These are phyloP conservation scores for Fusarium annulatum DNA, from an alignment of 2,329 filamentous ascomycete genomes.

Conservation along the genomic window DNA sequence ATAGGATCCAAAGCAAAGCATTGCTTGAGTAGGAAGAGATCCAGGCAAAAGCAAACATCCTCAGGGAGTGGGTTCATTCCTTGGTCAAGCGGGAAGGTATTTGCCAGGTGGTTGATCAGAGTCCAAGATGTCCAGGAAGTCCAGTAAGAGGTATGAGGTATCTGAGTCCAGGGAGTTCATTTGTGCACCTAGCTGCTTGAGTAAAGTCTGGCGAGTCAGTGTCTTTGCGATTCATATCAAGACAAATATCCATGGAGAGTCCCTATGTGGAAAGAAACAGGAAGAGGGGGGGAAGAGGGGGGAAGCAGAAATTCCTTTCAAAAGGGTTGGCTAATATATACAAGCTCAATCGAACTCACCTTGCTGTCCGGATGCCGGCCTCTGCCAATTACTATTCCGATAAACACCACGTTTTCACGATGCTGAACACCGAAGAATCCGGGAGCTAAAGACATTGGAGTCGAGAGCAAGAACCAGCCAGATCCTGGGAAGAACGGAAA, in stretches of 20 bases:
- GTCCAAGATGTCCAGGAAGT: conserved; percentile 23
- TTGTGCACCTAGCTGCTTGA: conserved; percentile 40
- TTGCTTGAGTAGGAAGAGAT: conserved; percentile 12
- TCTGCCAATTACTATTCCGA: conserved; percentile 47
- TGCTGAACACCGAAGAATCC: conserved; percentile 42
- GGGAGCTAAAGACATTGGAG: conserved; percentile 39
- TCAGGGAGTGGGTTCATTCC: conserved; percentile 27
- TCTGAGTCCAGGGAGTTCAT: conserved; percentile 19
- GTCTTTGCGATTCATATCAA: conserved; percentile 38
- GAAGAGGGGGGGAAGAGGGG: conserved; percentile 7
- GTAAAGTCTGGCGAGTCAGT: conserved; percentile 43
- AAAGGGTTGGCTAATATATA: conserved; percentile 61
- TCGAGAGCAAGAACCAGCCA: conserved; percentile 43
- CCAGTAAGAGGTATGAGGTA: conserved; percentile 5
- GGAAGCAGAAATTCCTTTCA: conserved; percentile 50
- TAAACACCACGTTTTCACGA: conserved; percentile 40
- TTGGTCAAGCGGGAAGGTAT: conserved; percentile 10
- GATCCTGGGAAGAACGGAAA: conserved; percentile 48
- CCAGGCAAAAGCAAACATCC: conserved; percentile 24
- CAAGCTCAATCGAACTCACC: conserved; percentile 63
- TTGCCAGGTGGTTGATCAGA: conserved; percentile 25
- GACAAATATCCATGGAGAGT: conserved; percentile 40
- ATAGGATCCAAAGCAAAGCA: conserved; percentile 22
- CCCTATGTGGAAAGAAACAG: conserved; percentile 29
- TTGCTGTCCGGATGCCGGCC: conserved; percentile 62